Percentiles rank a stretch among this genome's conserved stretches.
phyloP scores from a whole-genome alignment of 2,329 filamentous ascomycete genomes.

The Parastagonospora avenae region DNA sequence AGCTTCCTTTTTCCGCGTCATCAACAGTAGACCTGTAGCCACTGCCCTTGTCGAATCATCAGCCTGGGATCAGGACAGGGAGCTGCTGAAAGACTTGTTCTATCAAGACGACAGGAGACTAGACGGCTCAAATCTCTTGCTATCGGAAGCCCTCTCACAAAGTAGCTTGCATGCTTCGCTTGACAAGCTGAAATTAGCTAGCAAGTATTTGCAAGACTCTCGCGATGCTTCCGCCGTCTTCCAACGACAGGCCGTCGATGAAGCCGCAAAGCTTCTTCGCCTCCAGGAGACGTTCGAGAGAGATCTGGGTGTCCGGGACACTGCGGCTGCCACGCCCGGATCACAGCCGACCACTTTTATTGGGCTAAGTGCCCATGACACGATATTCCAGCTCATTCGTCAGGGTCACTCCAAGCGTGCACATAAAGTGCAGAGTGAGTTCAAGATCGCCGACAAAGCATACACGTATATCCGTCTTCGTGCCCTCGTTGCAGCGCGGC shows the following conservation, averaged over 20 bases:
- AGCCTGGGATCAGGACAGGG: conserved; percentile 77
- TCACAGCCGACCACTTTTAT: conserved; percentile 64
- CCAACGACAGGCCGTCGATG: conserved; percentile 76
- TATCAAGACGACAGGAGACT: conserved; percentile 94
- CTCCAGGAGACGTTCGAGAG: conserved; percentile 86
- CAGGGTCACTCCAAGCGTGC: conserved; percentile 83
- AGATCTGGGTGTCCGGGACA: conserved; percentile 67
- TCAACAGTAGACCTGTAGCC: conserved; percentile 83
- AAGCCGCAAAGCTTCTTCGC: conserved; percentile 78
- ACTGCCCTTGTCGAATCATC: conserved; percentile 88
- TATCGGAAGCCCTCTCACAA: conserved; percentile 81
- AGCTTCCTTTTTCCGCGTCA: conserved; percentile 88
- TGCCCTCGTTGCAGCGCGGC: conserved; percentile 84
- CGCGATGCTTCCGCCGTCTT: conserved; percentile 74
- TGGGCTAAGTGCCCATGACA: conserved; percentile 87
- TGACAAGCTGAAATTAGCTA: conserved; percentile 88
- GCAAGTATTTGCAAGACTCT: conserved; percentile 80
- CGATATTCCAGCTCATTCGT: conserved; percentile 84
- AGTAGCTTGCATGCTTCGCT: conserved; percentile 70
- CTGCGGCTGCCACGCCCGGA: conserved; percentile 35
- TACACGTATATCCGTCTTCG: conserved; percentile 86
- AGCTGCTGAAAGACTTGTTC: conserved; percentile 90
- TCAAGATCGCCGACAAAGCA: conserved; percentile 89
- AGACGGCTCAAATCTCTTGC: conserved; percentile 85
- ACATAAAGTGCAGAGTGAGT: conserved; percentile 86